Evolutionary conservation across 1,139 yeast genomes (phyloP).

Genomic region (Taiozyma sp.): DNA sequence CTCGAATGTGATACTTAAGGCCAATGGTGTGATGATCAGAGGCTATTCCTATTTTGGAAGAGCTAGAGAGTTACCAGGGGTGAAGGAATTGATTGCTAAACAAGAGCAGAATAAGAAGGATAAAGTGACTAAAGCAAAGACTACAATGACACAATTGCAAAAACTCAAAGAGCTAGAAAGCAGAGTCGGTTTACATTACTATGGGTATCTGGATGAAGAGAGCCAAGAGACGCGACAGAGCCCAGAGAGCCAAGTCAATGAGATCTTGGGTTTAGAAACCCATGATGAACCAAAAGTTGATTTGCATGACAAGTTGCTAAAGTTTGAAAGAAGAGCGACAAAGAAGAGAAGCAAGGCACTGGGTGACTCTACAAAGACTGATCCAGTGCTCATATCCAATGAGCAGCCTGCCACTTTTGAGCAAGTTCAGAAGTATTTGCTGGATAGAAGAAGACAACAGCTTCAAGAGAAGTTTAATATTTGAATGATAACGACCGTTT

Average conservation of each 20-base stretch:
- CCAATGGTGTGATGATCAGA: constrained; percentile 15
- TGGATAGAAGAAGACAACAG: constrained; percentile 42
- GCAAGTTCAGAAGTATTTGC: constrained; percentile 39
- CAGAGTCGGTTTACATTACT: constrained; percentile 37
- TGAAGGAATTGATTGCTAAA: constrained; percentile 45
- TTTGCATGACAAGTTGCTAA: constrained; percentile 14
- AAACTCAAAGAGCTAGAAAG: constrained; percentile 16
- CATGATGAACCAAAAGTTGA: constrained; percentile 13
- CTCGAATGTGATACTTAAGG: constrained; percentile 16
- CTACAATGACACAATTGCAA: constrained; percentile 12
- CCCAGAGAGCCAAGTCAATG: neutral
- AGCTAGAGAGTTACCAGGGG: constrained; percentile 79
- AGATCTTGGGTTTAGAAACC: constrained; percentile 16
- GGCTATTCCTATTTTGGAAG: constrained; percentile 67
- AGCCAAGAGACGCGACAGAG: constrained; percentile 11
- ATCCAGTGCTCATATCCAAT: neutral
- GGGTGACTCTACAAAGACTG: neutral
- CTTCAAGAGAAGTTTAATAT: constrained; percentile 32
- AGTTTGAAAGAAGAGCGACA: constrained; percentile 18
- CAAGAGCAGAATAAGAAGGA: constrained; percentile 28
- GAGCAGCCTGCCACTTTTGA: constrained; percentile 24
- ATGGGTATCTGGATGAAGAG: constrained; percentile 41
- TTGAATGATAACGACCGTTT: neutral
- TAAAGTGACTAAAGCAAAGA: constrained; percentile 21
- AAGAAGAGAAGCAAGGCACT: constrained; percentile 7